A percentile compares a stretch with the other conserved stretches of the same genome.
phyloP scores from a whole-genome alignment of 2,329 filamentous ascomycete genomes.

The Onygena corvina region DNA sequence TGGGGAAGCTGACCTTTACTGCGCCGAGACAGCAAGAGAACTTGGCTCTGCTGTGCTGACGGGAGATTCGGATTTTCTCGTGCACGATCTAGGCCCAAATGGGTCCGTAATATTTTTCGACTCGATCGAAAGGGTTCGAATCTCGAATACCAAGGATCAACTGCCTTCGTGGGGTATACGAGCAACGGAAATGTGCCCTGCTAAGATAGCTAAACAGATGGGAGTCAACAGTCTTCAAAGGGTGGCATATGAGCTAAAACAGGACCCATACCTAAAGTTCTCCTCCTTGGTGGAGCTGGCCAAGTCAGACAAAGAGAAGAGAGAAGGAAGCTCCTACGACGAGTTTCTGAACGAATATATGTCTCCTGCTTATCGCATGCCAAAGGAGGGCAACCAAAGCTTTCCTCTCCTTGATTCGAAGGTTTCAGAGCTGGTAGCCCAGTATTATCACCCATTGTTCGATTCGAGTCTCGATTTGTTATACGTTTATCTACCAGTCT shows the following conservation, averaged over 20 bases:
- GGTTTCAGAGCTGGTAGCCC: conserved; percentile 40
- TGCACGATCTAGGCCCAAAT: conserved; percentile 53
- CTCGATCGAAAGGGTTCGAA: conserved; percentile 38
- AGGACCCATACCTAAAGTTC: conserved; percentile 17
- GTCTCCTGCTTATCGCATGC: conserved; percentile 10
- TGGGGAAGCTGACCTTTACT: conserved; percentile 75
- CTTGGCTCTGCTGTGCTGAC: conserved; percentile 54
- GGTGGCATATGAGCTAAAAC: conserved; percentile 32
- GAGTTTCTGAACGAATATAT: conserved; percentile 30
- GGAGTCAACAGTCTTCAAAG: conserved; percentile 25
- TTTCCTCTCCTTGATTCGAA: conserved; percentile 35
- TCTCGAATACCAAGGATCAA: neutral
- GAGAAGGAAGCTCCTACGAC: conserved; percentile 18
- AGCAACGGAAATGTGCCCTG: conserved; percentile 30
- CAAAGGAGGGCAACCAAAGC: neutral
- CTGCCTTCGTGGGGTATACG: conserved; percentile 16
- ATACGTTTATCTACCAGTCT: conserved; percentile 52
- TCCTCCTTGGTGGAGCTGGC: conserved; percentile 20
- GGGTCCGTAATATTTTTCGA: conserved; percentile 58
- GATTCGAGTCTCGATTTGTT: conserved; percentile 18
- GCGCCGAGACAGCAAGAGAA: conserved; percentile 51
- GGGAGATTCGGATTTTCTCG: conserved; percentile 74
- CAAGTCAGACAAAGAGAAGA: conserved; percentile 17
- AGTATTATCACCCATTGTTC: conserved; percentile 25
- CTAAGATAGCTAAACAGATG: conserved; percentile 24